phyloP scores from a whole-genome alignment of 768 basidiomycete genomes.

The Russula sp. region DNA sequence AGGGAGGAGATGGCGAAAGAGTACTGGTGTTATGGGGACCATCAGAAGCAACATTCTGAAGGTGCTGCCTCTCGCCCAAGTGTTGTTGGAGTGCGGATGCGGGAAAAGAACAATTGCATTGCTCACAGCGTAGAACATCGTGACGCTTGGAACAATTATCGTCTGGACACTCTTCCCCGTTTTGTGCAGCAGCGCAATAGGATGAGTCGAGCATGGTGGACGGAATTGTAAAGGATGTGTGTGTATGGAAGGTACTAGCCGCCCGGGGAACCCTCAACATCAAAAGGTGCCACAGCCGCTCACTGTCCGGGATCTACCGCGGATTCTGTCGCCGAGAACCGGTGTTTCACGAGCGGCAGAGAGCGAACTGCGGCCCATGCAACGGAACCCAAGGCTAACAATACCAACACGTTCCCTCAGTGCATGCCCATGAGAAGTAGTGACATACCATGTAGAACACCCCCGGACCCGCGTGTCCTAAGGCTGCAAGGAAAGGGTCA shows the following conservation, averaged over 20 bases:
- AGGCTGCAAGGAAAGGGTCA: no score
- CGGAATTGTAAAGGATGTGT: neutral
- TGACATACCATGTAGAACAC: no score
- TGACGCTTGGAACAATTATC: neutral
- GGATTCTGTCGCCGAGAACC: no score
- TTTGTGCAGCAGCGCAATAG: neutral
- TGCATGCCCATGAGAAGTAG: no score
- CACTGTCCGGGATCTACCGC: neutral
- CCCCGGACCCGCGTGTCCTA: no score
- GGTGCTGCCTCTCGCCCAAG: slow-evolving; percentile 2
- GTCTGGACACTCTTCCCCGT: neutral
- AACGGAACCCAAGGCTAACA: no score
- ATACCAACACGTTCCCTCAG: no score
- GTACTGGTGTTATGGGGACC: neutral
- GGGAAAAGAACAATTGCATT: slow-evolving; percentile 15
- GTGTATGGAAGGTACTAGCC: no score
- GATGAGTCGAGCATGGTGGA: neutral
- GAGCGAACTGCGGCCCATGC: no score
- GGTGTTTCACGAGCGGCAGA: no score
- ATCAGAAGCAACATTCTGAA: neutral
- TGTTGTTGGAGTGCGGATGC: neutral
- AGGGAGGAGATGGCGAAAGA: neutral
- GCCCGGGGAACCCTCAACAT: no score
- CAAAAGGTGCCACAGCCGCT: no score
- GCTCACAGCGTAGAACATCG: slow-evolving; percentile 18